A percentile compares a stretch with the other conserved stretches of the same genome.
These are phyloP conservation scores for Trifolium subterraneum DNA, from an alignment of 306 rosid genomes.

Conservation along the genomic window DNA sequence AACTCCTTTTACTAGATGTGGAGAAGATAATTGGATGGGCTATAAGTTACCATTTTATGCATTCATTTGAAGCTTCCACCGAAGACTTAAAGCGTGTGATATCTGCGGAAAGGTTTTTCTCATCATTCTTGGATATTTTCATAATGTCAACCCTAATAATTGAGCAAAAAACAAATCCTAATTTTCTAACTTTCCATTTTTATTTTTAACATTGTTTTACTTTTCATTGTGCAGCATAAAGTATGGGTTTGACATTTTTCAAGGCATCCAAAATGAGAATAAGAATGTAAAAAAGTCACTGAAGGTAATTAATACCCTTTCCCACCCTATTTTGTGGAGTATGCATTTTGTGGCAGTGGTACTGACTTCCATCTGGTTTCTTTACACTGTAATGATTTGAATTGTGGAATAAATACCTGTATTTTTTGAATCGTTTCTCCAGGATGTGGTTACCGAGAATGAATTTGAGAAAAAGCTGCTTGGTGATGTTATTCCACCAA, in stretches of 20 bases:
- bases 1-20: conserved; percentile 56
- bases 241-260: conserved; percentile 74
- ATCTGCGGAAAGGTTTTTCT: conserved; percentile 75
- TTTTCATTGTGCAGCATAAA: conserved; percentile 65
- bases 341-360: not conserved
- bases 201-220: conserved; percentile 37
- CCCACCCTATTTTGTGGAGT: conserved; percentile 8
- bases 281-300: conserved; percentile 77
- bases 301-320: conserved; percentile 58
- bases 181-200: conserved; percentile 8
- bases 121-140: conserved; percentile 27
- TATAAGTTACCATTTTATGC: conserved; percentile 75
- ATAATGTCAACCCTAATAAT: not conserved
- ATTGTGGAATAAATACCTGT: not conserved
- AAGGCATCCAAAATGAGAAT: conserved; percentile 76
- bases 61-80: conserved; percentile 54
- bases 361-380: conserved; percentile 14
- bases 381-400: not conserved
- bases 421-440: conserved; percentile 33
- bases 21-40: conserved; percentile 94
- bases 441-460: conserved; percentile 96
- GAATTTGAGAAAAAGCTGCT: conserved; percentile 95
- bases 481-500: conserved; percentile 89
- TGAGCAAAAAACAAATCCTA: not conserved
- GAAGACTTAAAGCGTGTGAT: conserved; percentile 66